These are phyloP conservation scores for Hortaea sp. DNA, from an alignment of 2,329 filamentous ascomycete species.

Conservation along the genomic window DNA sequence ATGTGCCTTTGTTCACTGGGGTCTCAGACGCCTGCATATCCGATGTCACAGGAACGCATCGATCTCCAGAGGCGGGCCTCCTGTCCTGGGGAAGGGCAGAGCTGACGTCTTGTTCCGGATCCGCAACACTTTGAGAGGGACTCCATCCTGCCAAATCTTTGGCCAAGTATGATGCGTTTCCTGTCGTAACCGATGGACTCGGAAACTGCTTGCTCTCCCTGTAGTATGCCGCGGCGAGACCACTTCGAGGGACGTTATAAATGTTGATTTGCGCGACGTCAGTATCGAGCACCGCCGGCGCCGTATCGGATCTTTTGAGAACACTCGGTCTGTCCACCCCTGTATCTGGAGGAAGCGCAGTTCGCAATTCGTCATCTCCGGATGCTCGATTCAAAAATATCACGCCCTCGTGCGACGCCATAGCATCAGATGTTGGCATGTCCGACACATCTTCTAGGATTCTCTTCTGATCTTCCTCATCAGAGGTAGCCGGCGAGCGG, in stretches of 20 bases:
- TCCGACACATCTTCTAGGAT: slow-evolving; percentile 15
- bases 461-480: slow-evolving; percentile 7
- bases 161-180: neutral
- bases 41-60: too few species aligned
- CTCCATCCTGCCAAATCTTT: slow-evolving; percentile 11
- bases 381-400: slow-evolving; percentile 13
- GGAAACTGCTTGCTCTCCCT: slow-evolving; percentile 15
- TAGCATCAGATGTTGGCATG: slow-evolving; percentile 11
- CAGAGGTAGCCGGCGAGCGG: slow-evolving; percentile 13
- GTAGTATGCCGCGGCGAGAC: slow-evolving; percentile 24
- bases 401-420: slow-evolving; percentile 9
- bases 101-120: slow-evolving; percentile 1
- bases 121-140: slow-evolving; percentile 17
- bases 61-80: too few species aligned
- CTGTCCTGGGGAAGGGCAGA: neutral
- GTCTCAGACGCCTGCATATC: too few species aligned
- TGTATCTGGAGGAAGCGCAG: slow-evolving; percentile 9
- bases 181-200: slow-evolving; percentile 4
- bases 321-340: neutral
- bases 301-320: slow-evolving; percentile 1
- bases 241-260: slow-evolving; percentile 22
- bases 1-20: too few species aligned
- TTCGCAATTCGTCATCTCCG: slow-evolving; percentile 13
- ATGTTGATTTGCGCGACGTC: slow-evolving; percentile 17
- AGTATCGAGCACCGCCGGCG: slow-evolving; percentile 5